phyloP scores from a whole-genome alignment of 345 rosid species.

The Bruguiera gymnorhiza region DNA sequence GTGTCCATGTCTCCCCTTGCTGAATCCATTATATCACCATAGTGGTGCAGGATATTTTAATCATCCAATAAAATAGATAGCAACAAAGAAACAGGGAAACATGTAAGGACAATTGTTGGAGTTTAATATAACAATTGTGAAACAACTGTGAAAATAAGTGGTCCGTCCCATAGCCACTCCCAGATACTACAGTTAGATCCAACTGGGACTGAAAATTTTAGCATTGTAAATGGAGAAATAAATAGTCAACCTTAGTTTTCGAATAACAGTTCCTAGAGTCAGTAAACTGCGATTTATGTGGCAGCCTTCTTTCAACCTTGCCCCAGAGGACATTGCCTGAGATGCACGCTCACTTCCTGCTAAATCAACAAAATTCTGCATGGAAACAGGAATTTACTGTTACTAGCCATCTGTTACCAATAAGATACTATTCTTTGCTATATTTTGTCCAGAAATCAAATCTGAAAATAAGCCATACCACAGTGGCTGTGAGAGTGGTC shows the following conservation, averaged over 20 bases:
- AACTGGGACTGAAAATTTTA: not conserved
- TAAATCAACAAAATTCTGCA: constrained; percentile 90
- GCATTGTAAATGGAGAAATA: not conserved
- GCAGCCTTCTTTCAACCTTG: constrained; percentile 94
- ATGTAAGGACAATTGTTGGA: not conserved
- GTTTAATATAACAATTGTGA: too few relatives aligned
- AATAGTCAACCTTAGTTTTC: constrained; percentile 76
- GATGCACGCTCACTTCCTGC: constrained; percentile 99
- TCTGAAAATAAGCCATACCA: constrained; percentile 47
- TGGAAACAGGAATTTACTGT: constrained; percentile 17
- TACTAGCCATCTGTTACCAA: not conserved
- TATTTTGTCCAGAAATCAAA: not conserved
- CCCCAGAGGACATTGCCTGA: constrained; percentile 81
- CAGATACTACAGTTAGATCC: not conserved
- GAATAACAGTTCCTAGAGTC: constrained; percentile 90
- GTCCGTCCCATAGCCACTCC: not conserved
- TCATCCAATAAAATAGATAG: not conserved
- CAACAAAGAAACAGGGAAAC: not conserved
- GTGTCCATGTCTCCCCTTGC: constrained; percentile 91
- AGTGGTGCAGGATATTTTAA: constrained; percentile 13
- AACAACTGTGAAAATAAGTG: too few relatives aligned
- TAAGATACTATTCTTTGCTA: not conserved
- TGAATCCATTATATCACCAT: constrained; percentile 37
- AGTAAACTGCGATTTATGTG: constrained; percentile 95
- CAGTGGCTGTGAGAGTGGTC: constrained; percentile 82